phyloP scores from a whole-genome alignment of 2,329 filamentous ascomycete genomes.

The Ilyonectria sp. region DNA sequence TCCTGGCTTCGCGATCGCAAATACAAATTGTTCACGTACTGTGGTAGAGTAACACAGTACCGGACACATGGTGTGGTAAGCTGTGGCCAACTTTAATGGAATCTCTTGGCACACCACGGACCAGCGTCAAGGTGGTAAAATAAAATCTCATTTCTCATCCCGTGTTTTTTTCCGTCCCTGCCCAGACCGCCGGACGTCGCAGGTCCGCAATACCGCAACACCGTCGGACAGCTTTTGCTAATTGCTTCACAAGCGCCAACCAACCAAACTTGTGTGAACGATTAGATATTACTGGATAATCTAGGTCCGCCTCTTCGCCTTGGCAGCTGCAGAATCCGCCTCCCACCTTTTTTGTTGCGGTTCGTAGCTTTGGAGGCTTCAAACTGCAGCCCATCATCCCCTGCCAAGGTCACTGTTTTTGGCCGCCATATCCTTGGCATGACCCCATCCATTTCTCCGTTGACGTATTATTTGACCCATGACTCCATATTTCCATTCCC shows the following conservation, averaged over 20 bases:
- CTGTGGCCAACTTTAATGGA: conserved; percentile 20
- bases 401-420: conserved; percentile 6
- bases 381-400: not conserved
- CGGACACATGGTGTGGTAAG: not conserved
- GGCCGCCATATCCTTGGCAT: conserved; percentile 11
- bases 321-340: not conserved
- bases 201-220: not conserved
- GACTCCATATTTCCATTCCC: not conserved
- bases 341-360: not conserved
- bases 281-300: conserved; percentile 10
- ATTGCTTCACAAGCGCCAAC: not conserved
- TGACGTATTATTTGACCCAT: not conserved
- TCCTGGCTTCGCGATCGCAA: not conserved
- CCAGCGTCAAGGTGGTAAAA: not conserved
- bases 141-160: not conserved
- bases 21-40: not conserved
- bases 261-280: not conserved
- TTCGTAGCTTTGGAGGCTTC: not conserved
- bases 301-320: not conserved
- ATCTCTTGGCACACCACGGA: conserved; percentile 19
- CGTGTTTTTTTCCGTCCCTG: not conserved
- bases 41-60: not conserved
- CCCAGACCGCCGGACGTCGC: not conserved
- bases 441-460: not conserved
- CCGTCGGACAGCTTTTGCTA: not conserved